A percentile compares a stretch with the other conserved stretches of the same genome.
phyloP scores from a whole-genome alignment of 805 yeast species.

The Spathaspora boniae region DNA sequence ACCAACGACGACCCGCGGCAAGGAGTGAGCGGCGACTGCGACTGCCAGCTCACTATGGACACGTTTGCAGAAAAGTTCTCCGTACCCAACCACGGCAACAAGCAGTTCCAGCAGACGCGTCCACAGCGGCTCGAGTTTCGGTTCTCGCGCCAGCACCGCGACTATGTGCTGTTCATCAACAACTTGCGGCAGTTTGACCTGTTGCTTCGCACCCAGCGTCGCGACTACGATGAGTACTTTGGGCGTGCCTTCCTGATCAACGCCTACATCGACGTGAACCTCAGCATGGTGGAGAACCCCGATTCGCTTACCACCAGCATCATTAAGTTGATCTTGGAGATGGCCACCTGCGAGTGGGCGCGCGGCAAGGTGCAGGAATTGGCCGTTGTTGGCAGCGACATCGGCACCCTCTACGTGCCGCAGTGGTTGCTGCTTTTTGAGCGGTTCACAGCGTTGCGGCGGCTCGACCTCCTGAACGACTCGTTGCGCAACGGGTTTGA shows the following conservation, averaged over 20 bases:
- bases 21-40: not conserved
- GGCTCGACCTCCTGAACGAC: constrained; percentile 26
- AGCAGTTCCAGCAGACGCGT: constrained; percentile 2
- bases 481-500: constrained; percentile 13
- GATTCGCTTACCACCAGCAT: constrained; percentile 28
- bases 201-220: not conserved
- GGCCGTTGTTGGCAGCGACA: constrained; percentile 29
- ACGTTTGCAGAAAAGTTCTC: constrained; percentile 3
- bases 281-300: constrained; percentile 27
- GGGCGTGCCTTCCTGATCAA: constrained; percentile 15
- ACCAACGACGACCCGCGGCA: constrained; percentile 8
- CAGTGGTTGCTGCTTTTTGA: constrained; percentile 31
- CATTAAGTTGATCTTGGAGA: constrained; percentile 18
- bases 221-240: constrained; percentile 3
- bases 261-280: constrained; percentile 25
- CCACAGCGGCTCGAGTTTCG: constrained; percentile 5
- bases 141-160: constrained; percentile 8
- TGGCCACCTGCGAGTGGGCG: constrained; percentile 14
- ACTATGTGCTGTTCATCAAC: constrained; percentile 9
- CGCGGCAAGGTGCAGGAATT: constrained; percentile 14
- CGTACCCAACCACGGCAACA: not conserved
- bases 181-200: constrained; percentile 6
- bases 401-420: constrained; percentile 27
- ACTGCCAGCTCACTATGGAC: constrained; percentile 5
- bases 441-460: constrained; percentile 18